A percentile compares a stretch with the other conserved stretches of the same genome.
phyloP scores from a whole-genome alignment of 2,329 filamentous ascomycete genomes.

The Colletotrichum sp. region DNA sequence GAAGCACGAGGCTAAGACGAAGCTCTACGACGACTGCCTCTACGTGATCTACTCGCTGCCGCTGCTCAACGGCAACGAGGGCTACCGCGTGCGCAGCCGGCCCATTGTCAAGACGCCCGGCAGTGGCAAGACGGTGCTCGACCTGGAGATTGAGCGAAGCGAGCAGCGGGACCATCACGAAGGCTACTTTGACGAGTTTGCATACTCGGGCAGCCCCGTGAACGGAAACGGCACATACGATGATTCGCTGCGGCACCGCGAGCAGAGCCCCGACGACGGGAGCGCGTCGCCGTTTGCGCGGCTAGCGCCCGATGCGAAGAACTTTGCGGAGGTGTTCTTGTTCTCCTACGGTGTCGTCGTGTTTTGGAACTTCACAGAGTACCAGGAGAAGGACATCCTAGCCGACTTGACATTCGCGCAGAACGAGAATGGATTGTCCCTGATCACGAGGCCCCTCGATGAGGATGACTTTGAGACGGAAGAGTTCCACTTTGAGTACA shows the following conservation, averaged over 20 bases:
- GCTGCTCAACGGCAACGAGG: constrained; percentile 82
- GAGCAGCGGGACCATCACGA: constrained; percentile 89
- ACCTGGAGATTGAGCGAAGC: constrained; percentile 95
- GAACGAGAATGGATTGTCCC: constrained; percentile 65
- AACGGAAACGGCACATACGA: constrained; percentile 29
- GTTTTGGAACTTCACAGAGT: constrained; percentile 98
- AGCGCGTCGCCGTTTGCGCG: constrained; percentile 59
- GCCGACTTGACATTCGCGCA: constrained; percentile 92
- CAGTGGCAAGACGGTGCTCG: constrained; percentile 84
- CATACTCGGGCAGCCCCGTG: constrained; percentile 48
- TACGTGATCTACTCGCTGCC: constrained; percentile 96
- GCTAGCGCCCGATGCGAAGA: constrained; percentile 73
- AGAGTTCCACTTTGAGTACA: constrained; percentile 99
- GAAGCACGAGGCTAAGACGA: constrained; percentile 88
- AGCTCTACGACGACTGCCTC: constrained; percentile 96
- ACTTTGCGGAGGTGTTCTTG: constrained; percentile 94
- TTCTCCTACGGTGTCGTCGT: constrained; percentile 97
- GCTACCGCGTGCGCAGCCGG: constrained; percentile 87
- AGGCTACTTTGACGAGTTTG: constrained; percentile 84
- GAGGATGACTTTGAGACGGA: constrained; percentile 96
- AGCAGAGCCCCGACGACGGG: constrained; percentile 41
- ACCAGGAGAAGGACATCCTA: constrained; percentile 94
- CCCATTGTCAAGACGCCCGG: constrained; percentile 92
- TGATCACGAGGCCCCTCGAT: constrained; percentile 80
- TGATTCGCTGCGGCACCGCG: constrained; percentile 25